Conservation (phyloP, 208 protist genomes). For the Trypanosoma scelopori region DNA sequence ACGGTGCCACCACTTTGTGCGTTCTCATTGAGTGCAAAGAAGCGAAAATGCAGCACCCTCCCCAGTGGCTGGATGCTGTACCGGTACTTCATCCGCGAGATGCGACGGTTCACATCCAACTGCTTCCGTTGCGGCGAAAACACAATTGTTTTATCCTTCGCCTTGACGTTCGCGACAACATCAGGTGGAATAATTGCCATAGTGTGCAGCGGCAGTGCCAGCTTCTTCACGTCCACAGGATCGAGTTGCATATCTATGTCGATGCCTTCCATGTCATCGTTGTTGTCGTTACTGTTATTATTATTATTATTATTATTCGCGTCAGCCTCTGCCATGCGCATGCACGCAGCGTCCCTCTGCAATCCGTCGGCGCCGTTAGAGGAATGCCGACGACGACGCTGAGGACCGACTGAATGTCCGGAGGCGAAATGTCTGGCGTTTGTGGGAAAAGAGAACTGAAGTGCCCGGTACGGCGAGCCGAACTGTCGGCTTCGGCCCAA, state of each 20-base stretch:
- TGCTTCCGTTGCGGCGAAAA: conserved; percentile 32
- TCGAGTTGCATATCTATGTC: conserved; percentile 25
- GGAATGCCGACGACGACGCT: no score
- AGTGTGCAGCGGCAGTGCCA: conserved; percentile 45
- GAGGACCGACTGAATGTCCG: not conserved
- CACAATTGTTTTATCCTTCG: conserved; percentile 43
- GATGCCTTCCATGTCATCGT: conserved; percentile 10
- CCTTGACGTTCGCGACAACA: conserved; percentile 37
- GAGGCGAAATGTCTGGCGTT: not conserved
- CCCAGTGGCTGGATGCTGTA: conserved; percentile 32
- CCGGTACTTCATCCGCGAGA: conserved; percentile 30
- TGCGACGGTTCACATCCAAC: conserved; percentile 10
- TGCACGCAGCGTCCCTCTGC: no score
- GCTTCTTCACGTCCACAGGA: conserved; percentile 27
- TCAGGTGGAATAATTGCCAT: conserved; percentile 47
- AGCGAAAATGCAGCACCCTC: conserved; percentile 56
- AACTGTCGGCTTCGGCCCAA: not conserved
- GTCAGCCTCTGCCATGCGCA: no score
- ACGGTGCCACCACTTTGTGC: not conserved
- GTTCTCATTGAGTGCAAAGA: conserved; percentile 24
- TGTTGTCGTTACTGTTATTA: conserved; percentile 19
- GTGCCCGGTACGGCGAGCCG: not conserved
- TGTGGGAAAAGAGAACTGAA: not conserved
- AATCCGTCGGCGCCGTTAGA: no score
- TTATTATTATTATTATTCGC: not conserved